Evolutionary conservation across 78 protist genomes (phyloP).

Genomic region (Cyanophora paradoxa): DNA sequence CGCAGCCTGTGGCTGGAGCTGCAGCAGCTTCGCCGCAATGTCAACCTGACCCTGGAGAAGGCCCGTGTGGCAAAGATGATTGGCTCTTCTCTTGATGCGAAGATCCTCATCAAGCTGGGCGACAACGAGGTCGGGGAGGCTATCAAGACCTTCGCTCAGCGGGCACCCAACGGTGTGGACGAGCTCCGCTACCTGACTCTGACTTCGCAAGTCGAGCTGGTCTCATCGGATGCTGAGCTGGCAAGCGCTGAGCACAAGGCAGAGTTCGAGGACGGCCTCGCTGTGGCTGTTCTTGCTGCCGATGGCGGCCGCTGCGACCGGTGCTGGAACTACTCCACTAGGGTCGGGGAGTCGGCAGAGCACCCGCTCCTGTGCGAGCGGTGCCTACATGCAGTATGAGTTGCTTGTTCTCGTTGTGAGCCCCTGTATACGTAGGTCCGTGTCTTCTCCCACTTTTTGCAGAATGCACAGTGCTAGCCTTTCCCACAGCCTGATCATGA

Average conservation of each 20-base stretch:
- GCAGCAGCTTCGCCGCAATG: conserved; percentile 26
- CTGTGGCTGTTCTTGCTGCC: not conserved
- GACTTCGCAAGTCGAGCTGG: not conserved
- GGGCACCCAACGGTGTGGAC: conserved; percentile 23
- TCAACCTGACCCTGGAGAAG: conserved; percentile 1
- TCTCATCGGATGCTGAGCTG: not conserved
- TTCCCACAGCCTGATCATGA: too few species aligned
- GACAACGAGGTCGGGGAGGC: not conserved
- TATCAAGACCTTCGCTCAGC: not conserved
- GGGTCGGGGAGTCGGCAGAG: too few species aligned
- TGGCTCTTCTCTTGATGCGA: conserved; percentile 29
- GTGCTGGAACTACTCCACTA: conserved; percentile 2
- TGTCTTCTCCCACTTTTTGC: too few species aligned
- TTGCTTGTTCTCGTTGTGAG: too few species aligned
- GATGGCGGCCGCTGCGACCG: conserved; percentile 10
- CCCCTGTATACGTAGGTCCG: too few species aligned
- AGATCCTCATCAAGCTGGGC: not conserved
- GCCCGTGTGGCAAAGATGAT: conserved; percentile 14
- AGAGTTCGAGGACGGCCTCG: not conserved
- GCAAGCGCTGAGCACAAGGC: not conserved
- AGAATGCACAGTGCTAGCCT: too few species aligned
- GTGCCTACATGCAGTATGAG: not conserved
- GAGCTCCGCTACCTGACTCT: conserved; percentile 20
- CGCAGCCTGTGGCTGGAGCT: too few species aligned
- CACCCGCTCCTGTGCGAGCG: too few species aligned